Evolutionary conservation across 495 filamentous ascomycete species (phyloP).

Genomic region (Mycothermus thermophilus): DNA sequence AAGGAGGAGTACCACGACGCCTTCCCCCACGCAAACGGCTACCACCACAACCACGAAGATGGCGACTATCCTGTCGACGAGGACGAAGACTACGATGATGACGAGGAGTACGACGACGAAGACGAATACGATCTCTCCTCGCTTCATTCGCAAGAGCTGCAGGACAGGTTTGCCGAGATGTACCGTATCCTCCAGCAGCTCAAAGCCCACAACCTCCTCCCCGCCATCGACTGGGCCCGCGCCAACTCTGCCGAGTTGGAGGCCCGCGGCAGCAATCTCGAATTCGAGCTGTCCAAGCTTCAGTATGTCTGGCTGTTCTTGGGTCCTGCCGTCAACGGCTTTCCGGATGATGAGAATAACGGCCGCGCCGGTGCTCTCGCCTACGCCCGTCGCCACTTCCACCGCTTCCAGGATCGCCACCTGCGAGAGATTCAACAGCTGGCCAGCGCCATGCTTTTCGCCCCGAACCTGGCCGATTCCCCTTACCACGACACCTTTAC

Average conservation of each 20-base stretch:
- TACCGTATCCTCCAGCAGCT: conserved; percentile 76
- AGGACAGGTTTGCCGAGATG: conserved; percentile 72
- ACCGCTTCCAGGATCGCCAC: conserved; percentile 45
- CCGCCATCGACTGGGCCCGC: conserved; percentile 79
- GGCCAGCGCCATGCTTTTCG: conserved; percentile 60
- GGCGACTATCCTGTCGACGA: conserved; percentile 7
- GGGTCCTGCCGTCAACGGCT: conserved; percentile 28
- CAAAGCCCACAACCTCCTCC: conserved; percentile 54
- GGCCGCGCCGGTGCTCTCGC: conserved; percentile 41
- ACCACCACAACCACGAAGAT: no score
- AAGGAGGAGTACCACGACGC: not conserved
- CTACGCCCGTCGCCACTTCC: conserved; percentile 58
- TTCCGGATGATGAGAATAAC: conserved; percentile 30
- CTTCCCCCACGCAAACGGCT: no score
- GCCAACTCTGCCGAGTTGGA: conserved; percentile 56
- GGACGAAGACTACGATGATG: conserved; percentile 13
- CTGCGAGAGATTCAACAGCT: conserved; percentile 63
- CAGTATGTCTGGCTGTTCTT: conserved; percentile 77
- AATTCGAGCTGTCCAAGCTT: conserved; percentile 81
- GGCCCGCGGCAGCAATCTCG: conserved; percentile 74
- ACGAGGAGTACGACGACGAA: conserved; percentile 8
- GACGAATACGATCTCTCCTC: conserved; percentile 35
- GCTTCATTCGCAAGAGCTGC: conserved; percentile 53
- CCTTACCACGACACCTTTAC: conserved; percentile 70
- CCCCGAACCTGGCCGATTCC: conserved; percentile 48